phyloP scores from a whole-genome alignment of 2,329 filamentous ascomycete species.

The Aureobasidium sp. region DNA sequence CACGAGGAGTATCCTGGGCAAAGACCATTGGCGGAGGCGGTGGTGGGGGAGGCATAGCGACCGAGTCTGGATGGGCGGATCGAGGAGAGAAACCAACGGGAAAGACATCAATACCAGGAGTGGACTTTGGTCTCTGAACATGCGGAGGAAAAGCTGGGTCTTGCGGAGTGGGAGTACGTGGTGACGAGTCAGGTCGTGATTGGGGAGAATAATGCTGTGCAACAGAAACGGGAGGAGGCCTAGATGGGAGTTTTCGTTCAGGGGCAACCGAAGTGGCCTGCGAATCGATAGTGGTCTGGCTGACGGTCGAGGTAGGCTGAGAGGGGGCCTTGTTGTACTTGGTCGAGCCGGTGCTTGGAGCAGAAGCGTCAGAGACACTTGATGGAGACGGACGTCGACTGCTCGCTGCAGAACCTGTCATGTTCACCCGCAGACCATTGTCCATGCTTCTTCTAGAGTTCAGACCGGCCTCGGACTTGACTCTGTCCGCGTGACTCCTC shows the following conservation, averaged over 20 bases:
- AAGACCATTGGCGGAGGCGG: conserved; percentile 63
- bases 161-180: conserved; percentile 37
- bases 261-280: conserved; percentile 41
- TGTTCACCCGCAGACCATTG: conserved; percentile 30
- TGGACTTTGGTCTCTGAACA: conserved; percentile 25
- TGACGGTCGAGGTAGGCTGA: conserved; percentile 27
- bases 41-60: conserved; percentile 49
- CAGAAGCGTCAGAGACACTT: conserved; percentile 37
- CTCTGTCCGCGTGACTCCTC: conserved; percentile 32
- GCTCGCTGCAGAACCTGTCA: conserved; percentile 37
- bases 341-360: conserved; percentile 11
- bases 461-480: conserved; percentile 30
- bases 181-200: conserved; percentile 38
- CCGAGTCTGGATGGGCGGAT: conserved; percentile 26
- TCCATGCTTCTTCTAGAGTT: conserved; percentile 37
- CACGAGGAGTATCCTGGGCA: conserved; percentile 65
- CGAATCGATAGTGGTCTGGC: conserved; percentile 37
- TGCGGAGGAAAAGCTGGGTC: conserved; percentile 32
- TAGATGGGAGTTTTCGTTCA: conserved; percentile 28
- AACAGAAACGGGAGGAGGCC: conserved; percentile 29
- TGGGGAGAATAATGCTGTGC: conserved; percentile 35
- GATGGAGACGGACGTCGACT: conserved; percentile 33
- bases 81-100: conserved; percentile 32
- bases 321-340: conserved; percentile 17
- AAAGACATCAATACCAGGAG: conserved; percentile 35